Base-by-base conservation (phyloP, 116 monocot genomes). In the Cymodocea nodosa region DNA sequence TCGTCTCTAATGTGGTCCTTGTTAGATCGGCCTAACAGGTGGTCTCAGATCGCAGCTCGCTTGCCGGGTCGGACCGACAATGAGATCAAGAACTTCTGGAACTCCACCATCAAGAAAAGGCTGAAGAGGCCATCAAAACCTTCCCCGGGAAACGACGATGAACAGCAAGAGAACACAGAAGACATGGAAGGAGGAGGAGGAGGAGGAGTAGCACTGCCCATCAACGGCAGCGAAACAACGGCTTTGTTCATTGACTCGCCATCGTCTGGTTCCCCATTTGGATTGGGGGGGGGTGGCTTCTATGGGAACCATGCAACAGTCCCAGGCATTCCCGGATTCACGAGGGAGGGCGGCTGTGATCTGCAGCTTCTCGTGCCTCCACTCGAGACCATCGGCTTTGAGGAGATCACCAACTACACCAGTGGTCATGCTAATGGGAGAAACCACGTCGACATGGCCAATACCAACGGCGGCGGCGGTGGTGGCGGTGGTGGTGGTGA, bases 81-180 rank as follows among this genome's bases (percentile, higher is more conserved):
- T 20, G 92, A 92, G 68, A 87, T 92, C 51, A 92, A 92, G 81
- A 92, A 92, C 76, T 92, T 87, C 25, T 92, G 92, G 92, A 92
- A 92, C 65, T 92, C 92, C n/a, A 87, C 92, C 12, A 87, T 92
- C 56, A 92, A 92, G 65, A 92, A 92, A 74, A 80, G 83, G 76
- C 71, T 87, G 79, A 81, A 72, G 57, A 62, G 76, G 16, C 56
- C 62, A 0, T 23, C 75, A 17, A 23, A 80, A 4, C 35, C 70
- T 7, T 64, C 85, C 36, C 70, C 76, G 11, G 39, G 56, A n/a
- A 70, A 64, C 57, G 56, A 66, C 35, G 65, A 40, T 18, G 30
- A 30, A 30, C 73, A 76, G 4, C 70, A 65, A 25, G 82, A 85
- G 50, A 62, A 62, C 4, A 71, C 68, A 50, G 70, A 76, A 51